Evolutionary conservation across 495 filamentous ascomycete genomes (phyloP), one percentile per base, ranked within the genome.

Genomic region (Parmelia sp.): DNA sequence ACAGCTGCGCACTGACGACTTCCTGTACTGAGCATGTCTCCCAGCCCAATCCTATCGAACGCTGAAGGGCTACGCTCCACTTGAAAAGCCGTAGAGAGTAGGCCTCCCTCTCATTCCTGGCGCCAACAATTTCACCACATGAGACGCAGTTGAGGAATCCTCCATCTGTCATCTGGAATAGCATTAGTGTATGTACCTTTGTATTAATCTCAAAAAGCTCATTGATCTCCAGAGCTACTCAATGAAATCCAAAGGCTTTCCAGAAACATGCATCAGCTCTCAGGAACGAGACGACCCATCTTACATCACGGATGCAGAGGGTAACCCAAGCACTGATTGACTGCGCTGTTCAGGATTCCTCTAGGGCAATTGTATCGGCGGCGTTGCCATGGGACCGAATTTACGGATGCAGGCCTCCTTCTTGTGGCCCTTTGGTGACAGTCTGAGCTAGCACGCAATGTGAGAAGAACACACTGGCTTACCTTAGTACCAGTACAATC

Each of bases 321-420:
- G 19, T 62, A 33, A 60, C 40, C 61, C 61, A 44, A 65, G 62
- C 36, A 36, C 45, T 61, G 47, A 42, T 53, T 56, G 58, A 33
- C 25, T 57, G 42, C 56, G 60, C 35, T 49, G 27, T 60, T 37
- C 45, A 17, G 21, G 4, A 14, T 63, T 57, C 37, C 77, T 96
- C 73, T 96, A 72, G 90, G 91, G 88, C 85, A 90, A 78, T 88
- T 89, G 91, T 96, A 96, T 96, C 91, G 89, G 82, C 88, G 84
- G 79, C 83, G 83, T 82, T 74, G 77, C 81, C 82, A 90, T 74
- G 74, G 78, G 73, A 77, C 23, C 67, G 70, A 79, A 80, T 31
- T 57, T 21, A 44, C 51, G 39, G 61, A 63, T 77, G 74, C 80
- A 81, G 66, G 87, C 79, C 87, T 86, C 90, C 88, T 96, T 96